phyloP scores from a whole-genome alignment of 2,329 filamentous ascomycete species.

The Pleomassaria siparia region DNA sequence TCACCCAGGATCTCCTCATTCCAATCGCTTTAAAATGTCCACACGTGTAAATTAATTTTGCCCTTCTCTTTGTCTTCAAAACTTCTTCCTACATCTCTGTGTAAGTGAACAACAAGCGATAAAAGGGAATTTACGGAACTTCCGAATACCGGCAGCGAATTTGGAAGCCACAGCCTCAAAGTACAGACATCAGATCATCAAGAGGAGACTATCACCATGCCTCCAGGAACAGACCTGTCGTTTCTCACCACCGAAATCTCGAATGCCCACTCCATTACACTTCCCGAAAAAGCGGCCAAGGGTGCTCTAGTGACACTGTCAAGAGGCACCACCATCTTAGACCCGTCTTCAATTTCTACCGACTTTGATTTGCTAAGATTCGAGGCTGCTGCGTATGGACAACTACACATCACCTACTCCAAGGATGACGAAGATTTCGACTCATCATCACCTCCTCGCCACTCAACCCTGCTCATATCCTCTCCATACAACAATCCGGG shows the following conservation, averaged over 20 bases:
- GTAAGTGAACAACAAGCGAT: background rate
- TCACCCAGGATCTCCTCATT: constrained; percentile 15
- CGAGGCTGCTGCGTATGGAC: constrained; percentile 32
- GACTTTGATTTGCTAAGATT: constrained; percentile 39
- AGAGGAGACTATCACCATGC: constrained; percentile 10
- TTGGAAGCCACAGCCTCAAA: background rate
- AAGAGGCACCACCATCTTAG: constrained; percentile 15
- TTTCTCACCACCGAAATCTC: constrained; percentile 12
- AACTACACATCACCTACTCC: constrained; percentile 16
- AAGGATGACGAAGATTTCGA: background rate
- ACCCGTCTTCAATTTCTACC: constrained; percentile 27
- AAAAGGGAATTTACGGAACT: background rate
- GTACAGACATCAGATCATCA: too few relatives aligned
- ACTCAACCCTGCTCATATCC: constrained; percentile 56
- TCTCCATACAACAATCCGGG: constrained; percentile 74
- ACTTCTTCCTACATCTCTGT: background rate
- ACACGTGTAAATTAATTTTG: background rate
- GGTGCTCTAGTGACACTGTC: background rate
- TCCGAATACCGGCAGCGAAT: background rate
- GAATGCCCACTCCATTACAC: background rate
- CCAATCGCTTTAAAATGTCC: background rate
- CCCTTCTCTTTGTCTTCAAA: background rate
- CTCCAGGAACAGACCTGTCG: constrained; percentile 16
- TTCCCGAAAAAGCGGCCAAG: constrained; percentile 1
- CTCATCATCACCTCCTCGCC: background rate